A percentile compares a stretch with the other conserved stretches of the same genome.
phyloP scores from a whole-genome alignment of 768 basidiomycete genomes.

The Kwoniella sp. region DNA sequence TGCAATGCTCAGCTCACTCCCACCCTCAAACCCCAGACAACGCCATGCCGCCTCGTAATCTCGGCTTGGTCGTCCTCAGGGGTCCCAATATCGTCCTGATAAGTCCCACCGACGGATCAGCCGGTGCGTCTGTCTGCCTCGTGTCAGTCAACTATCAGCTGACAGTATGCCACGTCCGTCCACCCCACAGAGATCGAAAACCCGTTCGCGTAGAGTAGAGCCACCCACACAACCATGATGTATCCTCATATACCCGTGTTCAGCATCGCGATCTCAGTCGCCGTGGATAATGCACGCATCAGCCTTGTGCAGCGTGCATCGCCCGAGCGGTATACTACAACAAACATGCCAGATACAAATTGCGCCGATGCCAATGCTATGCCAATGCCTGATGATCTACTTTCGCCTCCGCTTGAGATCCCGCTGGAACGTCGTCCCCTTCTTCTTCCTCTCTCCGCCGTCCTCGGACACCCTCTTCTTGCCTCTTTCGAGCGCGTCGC shows the following conservation, averaged over 20 bases:
- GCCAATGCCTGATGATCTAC: neutral
- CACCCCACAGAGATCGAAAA: constrained; percentile 38
- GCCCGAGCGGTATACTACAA: too few species aligned
- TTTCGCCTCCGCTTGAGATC: constrained; percentile 3
- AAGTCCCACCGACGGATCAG: constrained; percentile 90
- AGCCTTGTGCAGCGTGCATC: too few species aligned
- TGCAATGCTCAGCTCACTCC: too few species aligned
- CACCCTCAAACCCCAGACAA: constrained; percentile 53
- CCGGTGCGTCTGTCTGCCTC: constrained; percentile 50
- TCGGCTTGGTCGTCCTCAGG: constrained; percentile 84
- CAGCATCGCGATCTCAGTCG: too few species aligned
- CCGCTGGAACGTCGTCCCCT: constrained; percentile 7
- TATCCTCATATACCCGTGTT: too few species aligned
- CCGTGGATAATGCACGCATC: too few species aligned
- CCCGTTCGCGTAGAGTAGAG: constrained; percentile 30
- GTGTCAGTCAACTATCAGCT: neutral
- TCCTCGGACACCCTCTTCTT: constrained; percentile 11
- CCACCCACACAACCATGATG: too few species aligned
- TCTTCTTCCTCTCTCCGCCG: neutral
- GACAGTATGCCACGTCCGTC: neutral
- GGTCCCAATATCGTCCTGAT: constrained; percentile 92
- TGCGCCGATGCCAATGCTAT: neutral
- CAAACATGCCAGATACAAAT: neutral
- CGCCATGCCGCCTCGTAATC: constrained; percentile 53
- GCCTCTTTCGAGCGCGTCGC: constrained; percentile 18